Evolutionary conservation across 805 yeast species (phyloP).

Genomic region (Allodekkera sacchari): DNA sequence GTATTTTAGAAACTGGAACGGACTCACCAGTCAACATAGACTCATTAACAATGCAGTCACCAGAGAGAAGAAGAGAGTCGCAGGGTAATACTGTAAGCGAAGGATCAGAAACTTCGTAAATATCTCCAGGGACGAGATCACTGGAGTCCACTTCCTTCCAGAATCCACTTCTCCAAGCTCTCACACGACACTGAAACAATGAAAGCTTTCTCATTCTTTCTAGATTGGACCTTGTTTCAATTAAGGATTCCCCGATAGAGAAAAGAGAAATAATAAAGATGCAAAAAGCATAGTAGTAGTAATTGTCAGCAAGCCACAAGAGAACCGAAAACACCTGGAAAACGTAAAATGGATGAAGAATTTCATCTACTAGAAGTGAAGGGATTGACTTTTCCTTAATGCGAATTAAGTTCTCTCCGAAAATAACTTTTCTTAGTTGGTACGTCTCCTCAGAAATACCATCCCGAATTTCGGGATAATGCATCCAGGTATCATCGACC

Average conservation of each 20-base stretch:
- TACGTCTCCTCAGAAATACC: constrained; percentile 68
- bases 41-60: constrained; percentile 95
- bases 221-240: constrained; percentile 80
- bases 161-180: constrained; percentile 88
- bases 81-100: constrained; percentile 70
- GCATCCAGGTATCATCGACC: constrained; percentile 76
- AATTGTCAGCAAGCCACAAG: constrained; percentile 87
- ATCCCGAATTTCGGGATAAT: constrained; percentile 41
- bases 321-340: constrained; percentile 90
- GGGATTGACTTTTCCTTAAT: constrained; percentile 62
- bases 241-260: constrained; percentile 69
- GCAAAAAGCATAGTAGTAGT: constrained; percentile 89
- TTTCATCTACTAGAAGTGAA: constrained; percentile 73
- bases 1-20: constrained; percentile 83
- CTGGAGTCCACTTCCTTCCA: constrained; percentile 76
- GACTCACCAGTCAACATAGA: constrained; percentile 98
- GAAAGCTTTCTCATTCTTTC: constrained; percentile 67
- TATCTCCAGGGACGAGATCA: constrained; percentile 92
- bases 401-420: constrained; percentile 70
- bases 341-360: constrained; percentile 89
- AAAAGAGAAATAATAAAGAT: constrained; percentile 79
- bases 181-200: constrained; percentile 63
- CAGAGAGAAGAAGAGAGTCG: constrained; percentile 78
- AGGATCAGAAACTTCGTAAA: constrained; percentile 87
- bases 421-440: constrained; percentile 62